Conservation (phyloP, 2,329 filamentous ascomycete species). For the Chrysoporthe cubensis region DNA sequence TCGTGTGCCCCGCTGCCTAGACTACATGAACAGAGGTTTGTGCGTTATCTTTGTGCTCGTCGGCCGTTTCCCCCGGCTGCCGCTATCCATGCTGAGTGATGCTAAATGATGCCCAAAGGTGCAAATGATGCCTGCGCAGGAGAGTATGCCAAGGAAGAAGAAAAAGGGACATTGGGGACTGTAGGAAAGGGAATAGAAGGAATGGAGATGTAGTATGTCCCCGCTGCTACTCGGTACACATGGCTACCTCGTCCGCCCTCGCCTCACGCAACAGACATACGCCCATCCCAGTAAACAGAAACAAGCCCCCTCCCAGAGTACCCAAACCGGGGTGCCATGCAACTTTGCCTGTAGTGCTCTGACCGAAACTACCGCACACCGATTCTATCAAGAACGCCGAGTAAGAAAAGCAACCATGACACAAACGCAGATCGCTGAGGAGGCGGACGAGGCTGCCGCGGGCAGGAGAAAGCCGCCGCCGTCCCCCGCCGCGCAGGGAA, state of each 20-base stretch:
- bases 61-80: slow-evolving; percentile 8
- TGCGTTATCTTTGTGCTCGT: slow-evolving; percentile 1
- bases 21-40: neutral
- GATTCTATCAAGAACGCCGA: slow-evolving; percentile 26
- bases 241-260: slow-evolving; percentile 9
- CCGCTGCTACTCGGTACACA: slow-evolving; percentile 19
- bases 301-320: neutral
- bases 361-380: slow-evolving; percentile 20
- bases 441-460: slow-evolving; percentile 3
- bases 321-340: slow-evolving; percentile 19
- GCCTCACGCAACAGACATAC: slow-evolving; percentile 20
- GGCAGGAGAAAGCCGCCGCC: slow-evolving; percentile 5
- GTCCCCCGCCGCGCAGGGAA: slow-evolving; percentile 6
- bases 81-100: slow-evolving; percentile 25
- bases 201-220: slow-evolving; percentile 22
- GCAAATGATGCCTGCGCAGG: neutral
- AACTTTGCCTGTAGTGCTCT: slow-evolving; percentile 21
- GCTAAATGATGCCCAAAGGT: slow-evolving; percentile 23
- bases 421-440: slow-evolving; percentile 7
- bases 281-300: neutral
- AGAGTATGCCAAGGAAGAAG: slow-evolving; percentile 15
- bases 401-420: slow-evolving; percentile 19
- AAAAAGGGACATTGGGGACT: neutral
- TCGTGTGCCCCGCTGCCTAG: slow-evolving; percentile 2
- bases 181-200: slow-evolving; percentile 11